phyloP scores from a whole-genome alignment of 1,284 basidiomycete genomes.

The Ustilago esculenta region DNA sequence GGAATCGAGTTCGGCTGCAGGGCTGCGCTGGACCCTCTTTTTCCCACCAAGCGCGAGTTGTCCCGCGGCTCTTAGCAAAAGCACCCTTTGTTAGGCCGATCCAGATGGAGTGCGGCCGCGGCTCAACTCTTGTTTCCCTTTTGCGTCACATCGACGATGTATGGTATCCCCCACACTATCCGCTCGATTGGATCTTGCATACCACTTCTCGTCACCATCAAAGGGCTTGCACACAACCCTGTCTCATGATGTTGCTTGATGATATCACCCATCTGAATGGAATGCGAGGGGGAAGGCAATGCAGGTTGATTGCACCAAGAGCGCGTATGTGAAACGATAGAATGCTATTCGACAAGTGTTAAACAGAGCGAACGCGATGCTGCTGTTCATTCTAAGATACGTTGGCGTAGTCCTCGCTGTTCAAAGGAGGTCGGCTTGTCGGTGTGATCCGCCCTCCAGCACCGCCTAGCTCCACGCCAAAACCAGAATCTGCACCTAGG shows the following conservation, averaged over 20 bases:
- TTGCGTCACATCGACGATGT: neutral
- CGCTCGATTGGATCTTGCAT: no score
- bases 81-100: neutral
- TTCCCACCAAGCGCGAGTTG: constrained; percentile 1
- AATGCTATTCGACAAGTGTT: no score
- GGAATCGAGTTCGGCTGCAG: no score
- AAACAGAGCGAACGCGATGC: no score
- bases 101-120: neutral
- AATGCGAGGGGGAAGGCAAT: no score
- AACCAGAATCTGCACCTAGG: constrained; percentile 1
- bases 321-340: no score
- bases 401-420: constrained; percentile 11
- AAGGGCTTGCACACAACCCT: no score
- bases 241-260: no score
- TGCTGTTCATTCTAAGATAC: neutral
- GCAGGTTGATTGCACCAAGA: no score
- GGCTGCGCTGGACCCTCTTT: constrained; percentile 13
- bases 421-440: constrained; percentile 51
- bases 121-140: neutral
- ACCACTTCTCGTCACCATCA: no score
- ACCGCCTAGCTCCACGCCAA: constrained; percentile 5
- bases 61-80: constrained; percentile 14
- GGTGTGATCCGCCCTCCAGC: constrained; percentile 49
- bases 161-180: no score
- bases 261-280: no score